Percentiles rank a stretch among this genome's conserved stretches.
These are phyloP conservation scores for Dryas octopetala DNA, from an alignment of 306 rosid species.

Conservation along the genomic window DNA sequence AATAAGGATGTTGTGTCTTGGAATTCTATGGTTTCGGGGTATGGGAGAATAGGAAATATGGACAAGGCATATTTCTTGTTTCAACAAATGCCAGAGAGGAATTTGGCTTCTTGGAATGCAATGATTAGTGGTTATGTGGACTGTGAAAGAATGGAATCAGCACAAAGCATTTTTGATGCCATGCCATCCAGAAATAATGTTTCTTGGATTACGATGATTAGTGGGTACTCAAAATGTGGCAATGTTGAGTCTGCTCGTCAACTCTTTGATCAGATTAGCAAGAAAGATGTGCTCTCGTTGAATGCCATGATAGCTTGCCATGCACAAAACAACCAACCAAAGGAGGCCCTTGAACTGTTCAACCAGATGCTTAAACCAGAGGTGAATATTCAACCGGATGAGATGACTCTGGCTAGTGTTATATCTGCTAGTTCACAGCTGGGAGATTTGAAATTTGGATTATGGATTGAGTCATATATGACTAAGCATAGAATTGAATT, in stretches of 20 bases:
- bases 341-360: conserved; percentile 64
- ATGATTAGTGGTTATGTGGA: conserved; percentile 60
- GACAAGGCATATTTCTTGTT: conserved; percentile 51
- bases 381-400: conserved; percentile 48
- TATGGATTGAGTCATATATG: conserved; percentile 50
- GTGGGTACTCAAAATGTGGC: conserved; percentile 63
- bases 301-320: conserved; percentile 77
- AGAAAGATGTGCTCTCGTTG: conserved; percentile 43
- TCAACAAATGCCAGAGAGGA: conserved; percentile 59
- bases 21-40: conserved; percentile 72
- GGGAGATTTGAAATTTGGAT: conserved; percentile 51
- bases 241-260: conserved; percentile 56
- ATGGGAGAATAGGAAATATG: conserved; percentile 52
- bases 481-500: conserved; percentile 50
- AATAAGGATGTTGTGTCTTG: conserved; percentile 65
- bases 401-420: conserved; percentile 63
- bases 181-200: conserved; percentile 58
- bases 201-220: conserved; percentile 62
- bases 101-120: conserved; percentile 66
- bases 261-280: conserved; percentile 52
- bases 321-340: conserved; percentile 68
- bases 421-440: conserved; percentile 73
- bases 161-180: conserved; percentile 48
- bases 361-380: conserved; percentile 49
- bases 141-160: conserved; percentile 42